phyloP scores from a whole-genome alignment of 768 basidiomycete species.

The Suillus occidentalis region DNA sequence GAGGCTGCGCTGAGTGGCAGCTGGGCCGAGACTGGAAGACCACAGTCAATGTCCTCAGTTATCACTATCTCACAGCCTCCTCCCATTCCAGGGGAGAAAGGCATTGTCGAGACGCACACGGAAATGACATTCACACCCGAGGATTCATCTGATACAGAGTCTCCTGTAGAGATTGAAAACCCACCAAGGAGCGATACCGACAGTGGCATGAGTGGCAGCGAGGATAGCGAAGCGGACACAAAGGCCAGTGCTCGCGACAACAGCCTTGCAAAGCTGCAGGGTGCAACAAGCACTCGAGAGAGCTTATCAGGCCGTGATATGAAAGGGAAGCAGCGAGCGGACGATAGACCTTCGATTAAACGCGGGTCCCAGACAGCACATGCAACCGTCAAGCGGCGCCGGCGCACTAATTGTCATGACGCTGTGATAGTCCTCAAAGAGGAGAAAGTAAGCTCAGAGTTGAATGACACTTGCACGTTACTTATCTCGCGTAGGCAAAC shows the following conservation, averaged over 20 bases:
- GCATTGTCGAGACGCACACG: conserved; percentile 40
- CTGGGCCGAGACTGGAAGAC: conserved; percentile 88
- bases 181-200: conserved; percentile 36
- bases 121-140: conserved; percentile 64
- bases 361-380: conserved; percentile 34
- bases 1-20: conserved; percentile 87
- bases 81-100: conserved; percentile 50
- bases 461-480: conserved; percentile 6
- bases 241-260: conserved; percentile 45
- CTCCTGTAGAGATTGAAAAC: conserved; percentile 39
- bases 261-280: conserved; percentile 64
- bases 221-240: conserved; percentile 29
- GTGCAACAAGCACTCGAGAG: conserved; percentile 17
- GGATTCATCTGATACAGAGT: conserved; percentile 46
- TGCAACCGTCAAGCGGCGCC: conserved; percentile 41
- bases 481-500: conserved; percentile 48
- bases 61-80: conserved; percentile 83
- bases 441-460: conserved; percentile 60
- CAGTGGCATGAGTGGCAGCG: conserved; percentile 29
- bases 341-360: conserved; percentile 8
- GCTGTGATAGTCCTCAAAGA: conserved; percentile 90
- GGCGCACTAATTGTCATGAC: conserved; percentile 55
- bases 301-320: conserved; percentile 19
- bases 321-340: conserved; percentile 25
- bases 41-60: conserved; percentile 76